Evolutionary conservation across 768 basidiomycete genomes (phyloP).

Genomic region (Pleurotus eryngii): DNA sequence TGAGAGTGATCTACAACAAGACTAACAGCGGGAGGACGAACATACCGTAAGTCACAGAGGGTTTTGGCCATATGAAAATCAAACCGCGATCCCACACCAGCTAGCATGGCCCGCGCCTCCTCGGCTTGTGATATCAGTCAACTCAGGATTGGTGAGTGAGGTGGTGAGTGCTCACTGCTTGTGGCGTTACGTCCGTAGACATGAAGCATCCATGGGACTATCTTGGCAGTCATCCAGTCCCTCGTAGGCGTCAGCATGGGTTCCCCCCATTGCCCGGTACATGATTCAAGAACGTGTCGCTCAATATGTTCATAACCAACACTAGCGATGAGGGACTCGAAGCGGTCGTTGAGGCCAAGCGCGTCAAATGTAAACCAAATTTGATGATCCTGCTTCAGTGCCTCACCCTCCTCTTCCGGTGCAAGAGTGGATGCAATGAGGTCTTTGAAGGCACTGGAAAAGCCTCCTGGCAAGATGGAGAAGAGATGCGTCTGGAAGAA

Average conservation of each 20-base stretch:
- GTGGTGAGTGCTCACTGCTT: conserved; percentile 37
- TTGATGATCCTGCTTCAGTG: conserved; percentile 11
- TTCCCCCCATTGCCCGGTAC: conserved; percentile 66
- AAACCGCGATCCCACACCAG: conserved; percentile 76
- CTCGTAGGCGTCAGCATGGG: conserved; percentile 60
- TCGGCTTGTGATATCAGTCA: conserved; percentile 41
- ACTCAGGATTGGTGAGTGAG: conserved; percentile 4
- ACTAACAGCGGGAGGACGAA: background rate
- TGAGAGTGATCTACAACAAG: background rate
- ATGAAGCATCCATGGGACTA: conserved; percentile 83
- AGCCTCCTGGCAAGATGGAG: conserved; percentile 65
- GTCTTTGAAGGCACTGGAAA: conserved; percentile 64
- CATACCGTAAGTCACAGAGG: conserved; percentile 79
- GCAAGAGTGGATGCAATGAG: conserved; percentile 61
- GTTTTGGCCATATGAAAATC: conserved; percentile 94
- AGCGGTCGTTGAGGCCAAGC: conserved; percentile 77
- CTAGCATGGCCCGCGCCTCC: conserved; percentile 68
- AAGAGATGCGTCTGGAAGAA: conserved; percentile 75
- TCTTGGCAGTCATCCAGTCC: conserved; percentile 74
- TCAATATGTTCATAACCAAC: conserved; percentile 89
- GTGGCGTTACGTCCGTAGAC: conserved; percentile 71
- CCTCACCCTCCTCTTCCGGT: conserved; percentile 22
- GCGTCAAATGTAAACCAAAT: conserved; percentile 64
- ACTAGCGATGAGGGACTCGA: conserved; percentile 77
- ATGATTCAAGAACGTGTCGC: conserved; percentile 60